These are phyloP conservation scores for Termitomyces sp. DNA, from an alignment of 1,284 basidiomycete species.

Conservation along the genomic window DNA sequence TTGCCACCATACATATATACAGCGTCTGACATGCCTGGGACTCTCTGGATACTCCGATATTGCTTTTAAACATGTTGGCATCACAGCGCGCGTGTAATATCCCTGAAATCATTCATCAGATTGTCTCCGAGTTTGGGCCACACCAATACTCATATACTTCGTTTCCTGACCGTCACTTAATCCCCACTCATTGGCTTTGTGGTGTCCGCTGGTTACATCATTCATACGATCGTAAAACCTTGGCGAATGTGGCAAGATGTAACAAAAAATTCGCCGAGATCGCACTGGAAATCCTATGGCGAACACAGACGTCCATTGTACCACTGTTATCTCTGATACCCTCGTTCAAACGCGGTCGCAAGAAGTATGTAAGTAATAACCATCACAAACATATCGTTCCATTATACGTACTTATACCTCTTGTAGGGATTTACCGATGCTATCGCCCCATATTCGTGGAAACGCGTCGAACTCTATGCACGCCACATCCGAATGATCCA, in stretches of 20 bases:
- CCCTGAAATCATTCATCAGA: neutral
- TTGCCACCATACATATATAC: too few relatives aligned
- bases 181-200: neutral
- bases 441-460: neutral
- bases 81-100: neutral
- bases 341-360: neutral
- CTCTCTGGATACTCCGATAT: neutral
- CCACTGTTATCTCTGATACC: slow-evolving; percentile 6
- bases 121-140: neutral
- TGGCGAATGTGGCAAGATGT: slow-evolving; percentile 5
- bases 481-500: neutral
- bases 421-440: neutral
- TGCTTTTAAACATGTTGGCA: neutral
- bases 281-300: slow-evolving; percentile 8
- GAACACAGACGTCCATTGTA: neutral
- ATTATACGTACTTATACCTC: neutral
- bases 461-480: neutral
- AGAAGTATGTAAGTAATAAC: neutral
- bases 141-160: too few relatives aligned
- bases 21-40: too few relatives aligned
- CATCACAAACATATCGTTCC: too few relatives aligned
- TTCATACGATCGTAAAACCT: neutral
- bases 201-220: neutral
- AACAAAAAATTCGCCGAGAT: neutral
- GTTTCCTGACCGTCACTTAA: neutral